Evolutionary conservation across 176 grass and related monocot genomes (phyloP).

Genomic region (Musa acuminata): DNA sequence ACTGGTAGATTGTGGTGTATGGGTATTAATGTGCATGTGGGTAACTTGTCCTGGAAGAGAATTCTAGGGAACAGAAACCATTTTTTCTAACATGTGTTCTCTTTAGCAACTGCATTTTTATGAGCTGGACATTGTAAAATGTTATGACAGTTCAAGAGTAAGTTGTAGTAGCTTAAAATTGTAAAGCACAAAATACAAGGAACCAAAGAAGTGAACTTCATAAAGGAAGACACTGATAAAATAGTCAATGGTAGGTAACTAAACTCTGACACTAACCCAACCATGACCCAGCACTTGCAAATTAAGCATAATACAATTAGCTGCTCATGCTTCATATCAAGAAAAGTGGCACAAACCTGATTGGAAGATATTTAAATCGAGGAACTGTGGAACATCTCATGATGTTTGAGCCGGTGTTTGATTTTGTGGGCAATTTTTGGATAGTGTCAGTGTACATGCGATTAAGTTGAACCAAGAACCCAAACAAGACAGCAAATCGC

Average conservation of each 20-base stretch:
- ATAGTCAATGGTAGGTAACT: background rate
- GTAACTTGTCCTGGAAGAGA: too few species aligned
- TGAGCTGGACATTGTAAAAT: too few species aligned
- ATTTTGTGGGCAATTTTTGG: conserved; percentile 85
- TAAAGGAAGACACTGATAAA: too few species aligned
- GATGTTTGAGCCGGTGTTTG: conserved; percentile 94
- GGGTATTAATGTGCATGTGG: too few species aligned
- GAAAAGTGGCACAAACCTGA: conserved; percentile 51
- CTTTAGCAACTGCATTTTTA: too few species aligned
- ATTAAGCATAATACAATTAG: background rate
- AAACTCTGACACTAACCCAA: background rate
- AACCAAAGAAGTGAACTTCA: background rate
- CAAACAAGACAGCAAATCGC: conserved; percentile 83
- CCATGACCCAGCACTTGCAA: too few species aligned
- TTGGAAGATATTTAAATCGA: conserved; percentile 97
- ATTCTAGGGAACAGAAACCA: too few species aligned
- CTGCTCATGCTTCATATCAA: background rate
- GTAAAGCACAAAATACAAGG: background rate
- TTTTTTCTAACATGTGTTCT: too few species aligned
- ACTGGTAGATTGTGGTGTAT: too few species aligned
- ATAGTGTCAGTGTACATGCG: conserved; percentile 65
- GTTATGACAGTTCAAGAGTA: too few species aligned
- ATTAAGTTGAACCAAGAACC: conserved; percentile 95
- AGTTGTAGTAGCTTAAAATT: too few species aligned
- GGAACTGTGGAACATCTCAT: conserved; percentile 92